These are phyloP conservation scores for Fusarium pseudonygamai DNA, from an alignment of 2,329 filamentous ascomycete genomes.

Conservation along the genomic window DNA sequence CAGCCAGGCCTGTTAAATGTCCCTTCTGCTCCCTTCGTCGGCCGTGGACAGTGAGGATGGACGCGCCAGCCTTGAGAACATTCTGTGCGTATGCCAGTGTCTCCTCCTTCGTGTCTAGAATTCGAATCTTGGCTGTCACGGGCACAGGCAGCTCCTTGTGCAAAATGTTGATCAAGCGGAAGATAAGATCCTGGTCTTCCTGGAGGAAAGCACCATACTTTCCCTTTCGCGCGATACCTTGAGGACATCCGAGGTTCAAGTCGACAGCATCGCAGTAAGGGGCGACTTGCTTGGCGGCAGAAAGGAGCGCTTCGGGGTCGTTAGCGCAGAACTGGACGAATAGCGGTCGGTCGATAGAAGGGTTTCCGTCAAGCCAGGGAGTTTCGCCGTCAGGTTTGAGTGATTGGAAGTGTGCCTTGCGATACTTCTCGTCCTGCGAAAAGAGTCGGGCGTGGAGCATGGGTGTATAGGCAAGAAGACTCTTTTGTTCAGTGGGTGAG, in stretches of 20 bases:
- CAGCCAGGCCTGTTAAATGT: slow-evolving; percentile 90
- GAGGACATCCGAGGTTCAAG: slow-evolving; percentile 93
- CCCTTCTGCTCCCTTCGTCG: slow-evolving; percentile 92
- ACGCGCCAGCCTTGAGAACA: slow-evolving; percentile 87
- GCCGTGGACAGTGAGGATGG: slow-evolving; percentile 93
- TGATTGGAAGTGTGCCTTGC: slow-evolving; percentile 83
- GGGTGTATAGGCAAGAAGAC: slow-evolving; percentile 87
- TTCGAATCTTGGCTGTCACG: slow-evolving; percentile 93
- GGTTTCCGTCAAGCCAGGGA: slow-evolving; percentile 85
- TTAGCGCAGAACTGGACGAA: slow-evolving; percentile 98
- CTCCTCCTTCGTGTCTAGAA: slow-evolving; percentile 85
- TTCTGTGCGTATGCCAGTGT: slow-evolving; percentile 90
- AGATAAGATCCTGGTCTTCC: slow-evolving; percentile 87
- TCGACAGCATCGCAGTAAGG: slow-evolving; percentile 96
- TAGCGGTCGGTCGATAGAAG: slow-evolving; percentile 82
- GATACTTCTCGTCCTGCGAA: slow-evolving; percentile 77
- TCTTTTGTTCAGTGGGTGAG: slow-evolving; percentile 68
- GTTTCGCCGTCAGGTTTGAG: slow-evolving; percentile 50
- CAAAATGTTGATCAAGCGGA: slow-evolving; percentile 82
- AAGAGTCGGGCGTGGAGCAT: slow-evolving; percentile 97
- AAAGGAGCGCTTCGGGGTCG: slow-evolving; percentile 80
- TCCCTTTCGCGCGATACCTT: slow-evolving; percentile 91
- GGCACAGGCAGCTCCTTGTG: slow-evolving; percentile 82
- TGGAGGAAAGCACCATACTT: slow-evolving; percentile 95
- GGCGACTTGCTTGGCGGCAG: slow-evolving; percentile 79